phyloP scores from a whole-genome alignment of 805 yeast species.

The Starmerella geochares region DNA sequence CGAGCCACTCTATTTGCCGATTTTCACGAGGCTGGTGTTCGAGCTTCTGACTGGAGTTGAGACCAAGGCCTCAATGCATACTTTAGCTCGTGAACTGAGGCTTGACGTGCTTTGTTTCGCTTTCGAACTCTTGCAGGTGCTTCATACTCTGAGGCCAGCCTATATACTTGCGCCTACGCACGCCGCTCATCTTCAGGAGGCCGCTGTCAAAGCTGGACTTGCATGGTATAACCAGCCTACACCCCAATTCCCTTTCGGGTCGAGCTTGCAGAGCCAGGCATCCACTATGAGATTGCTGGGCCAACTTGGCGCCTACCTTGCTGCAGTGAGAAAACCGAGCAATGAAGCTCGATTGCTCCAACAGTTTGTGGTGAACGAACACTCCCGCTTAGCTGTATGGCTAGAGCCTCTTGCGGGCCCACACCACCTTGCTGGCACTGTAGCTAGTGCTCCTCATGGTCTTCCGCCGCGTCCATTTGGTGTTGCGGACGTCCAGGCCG shows the following conservation, averaged over 20 bases:
- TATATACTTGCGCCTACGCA: constrained; percentile 14
- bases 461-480: constrained; percentile 12
- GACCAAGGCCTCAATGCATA: constrained; percentile 61
- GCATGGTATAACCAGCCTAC: constrained; percentile 61
- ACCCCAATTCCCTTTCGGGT: constrained; percentile 71
- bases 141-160: constrained; percentile 25
- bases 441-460: not conserved
- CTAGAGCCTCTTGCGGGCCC: constrained; percentile 42
- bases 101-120: constrained; percentile 65
- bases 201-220: constrained; percentile 56
- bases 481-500: constrained; percentile 38
- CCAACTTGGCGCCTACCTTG: constrained; percentile 36
- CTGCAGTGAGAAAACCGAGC: constrained; percentile 23
- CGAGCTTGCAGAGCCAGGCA: constrained; percentile 59
- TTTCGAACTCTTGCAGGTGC: constrained; percentile 51
- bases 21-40: constrained; percentile 50
- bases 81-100: constrained; percentile 64
- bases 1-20: constrained; percentile 40
- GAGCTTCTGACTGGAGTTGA: constrained; percentile 42
- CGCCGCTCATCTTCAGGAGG: constrained; percentile 41
- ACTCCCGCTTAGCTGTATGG: constrained; percentile 67
- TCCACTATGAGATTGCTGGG: constrained; percentile 52
- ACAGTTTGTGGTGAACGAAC: constrained; percentile 65
- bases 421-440: not conserved
- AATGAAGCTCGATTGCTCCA: constrained; percentile 38